Conservation (phyloP, 1,284 basidiomycete genomes). For the Irpex sp. region DNA sequence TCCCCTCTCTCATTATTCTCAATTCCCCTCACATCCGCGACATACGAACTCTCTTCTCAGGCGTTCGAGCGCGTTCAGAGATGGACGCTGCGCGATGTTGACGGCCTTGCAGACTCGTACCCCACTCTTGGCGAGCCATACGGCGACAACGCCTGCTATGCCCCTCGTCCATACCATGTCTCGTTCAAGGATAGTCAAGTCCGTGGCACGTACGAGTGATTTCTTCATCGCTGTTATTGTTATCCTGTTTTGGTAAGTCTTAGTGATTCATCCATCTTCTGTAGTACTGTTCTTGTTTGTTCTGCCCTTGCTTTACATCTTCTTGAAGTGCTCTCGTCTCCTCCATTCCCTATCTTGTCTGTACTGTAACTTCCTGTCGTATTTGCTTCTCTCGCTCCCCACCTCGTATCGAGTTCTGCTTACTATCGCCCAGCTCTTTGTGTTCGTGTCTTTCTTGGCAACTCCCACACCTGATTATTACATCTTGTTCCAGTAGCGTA, state of each 20-base stretch:
- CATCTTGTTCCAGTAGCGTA: not conserved
- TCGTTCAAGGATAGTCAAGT: slow-evolving; percentile 7
- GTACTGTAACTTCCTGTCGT: no score
- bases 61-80: slow-evolving; percentile 6
- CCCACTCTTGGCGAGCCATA: not conserved
- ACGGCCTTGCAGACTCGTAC: not conserved
- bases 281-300: not conserved
- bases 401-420: no score
- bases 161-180: not conserved
- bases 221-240: not conserved
- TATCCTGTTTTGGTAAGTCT: not conserved
- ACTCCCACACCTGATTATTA: not conserved
- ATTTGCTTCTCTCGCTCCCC: no score
- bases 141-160: slow-evolving; percentile 1
- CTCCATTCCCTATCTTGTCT: not conserved
- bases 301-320: not conserved
- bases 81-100: not conserved
- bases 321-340: not conserved
- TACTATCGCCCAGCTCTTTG: no score
- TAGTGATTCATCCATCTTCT: not conserved
- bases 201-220: not conserved
- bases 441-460: no score
- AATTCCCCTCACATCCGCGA: not conserved
- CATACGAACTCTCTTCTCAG: slow-evolving; percentile 2
- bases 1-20: not conserved